Percentiles rank a stretch among this genome's conserved stretches.
These are phyloP conservation scores for Spergularia bocconei DNA, from an alignment of 148 eudicot species.

Conservation along the genomic window DNA sequence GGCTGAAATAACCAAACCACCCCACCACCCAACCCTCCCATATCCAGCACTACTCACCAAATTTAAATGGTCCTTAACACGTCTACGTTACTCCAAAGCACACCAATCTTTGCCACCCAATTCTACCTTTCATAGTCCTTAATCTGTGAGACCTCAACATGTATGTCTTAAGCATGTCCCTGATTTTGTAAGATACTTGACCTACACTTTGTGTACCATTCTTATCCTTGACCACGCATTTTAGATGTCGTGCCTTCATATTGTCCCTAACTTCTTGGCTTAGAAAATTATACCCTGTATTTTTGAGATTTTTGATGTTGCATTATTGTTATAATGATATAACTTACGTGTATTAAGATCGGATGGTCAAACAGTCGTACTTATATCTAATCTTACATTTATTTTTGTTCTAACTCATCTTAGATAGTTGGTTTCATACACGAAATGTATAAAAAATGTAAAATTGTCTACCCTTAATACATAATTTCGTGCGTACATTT, in stretches of 20 bases:
- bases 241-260: background rate
- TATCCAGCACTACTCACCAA: background rate
- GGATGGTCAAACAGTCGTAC: background rate
- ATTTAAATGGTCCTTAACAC: background rate
- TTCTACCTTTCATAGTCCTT: background rate
- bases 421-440: too few species aligned
- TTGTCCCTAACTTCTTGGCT: background rate
- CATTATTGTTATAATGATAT: background rate
- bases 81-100: background rate
- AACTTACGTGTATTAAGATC: too few species aligned
- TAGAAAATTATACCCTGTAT: background rate
- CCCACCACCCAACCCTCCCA: background rate
- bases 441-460: too few species aligned
- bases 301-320: background rate
- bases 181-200: slow-evolving; percentile 1
- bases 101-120: slow-evolving; percentile 2
- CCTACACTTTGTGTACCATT: background rate
- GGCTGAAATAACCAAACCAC: background rate
- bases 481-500: too few species aligned
- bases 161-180: slow-evolving; percentile 25
- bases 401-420: too few species aligned
- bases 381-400: too few species aligned
- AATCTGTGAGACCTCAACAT: background rate
- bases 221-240: slow-evolving; percentile 12
- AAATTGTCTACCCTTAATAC: too few species aligned